Conservation (phyloP, 2,329 filamentous ascomycete species). For the Gnomoniopsis sp. region DNA sequence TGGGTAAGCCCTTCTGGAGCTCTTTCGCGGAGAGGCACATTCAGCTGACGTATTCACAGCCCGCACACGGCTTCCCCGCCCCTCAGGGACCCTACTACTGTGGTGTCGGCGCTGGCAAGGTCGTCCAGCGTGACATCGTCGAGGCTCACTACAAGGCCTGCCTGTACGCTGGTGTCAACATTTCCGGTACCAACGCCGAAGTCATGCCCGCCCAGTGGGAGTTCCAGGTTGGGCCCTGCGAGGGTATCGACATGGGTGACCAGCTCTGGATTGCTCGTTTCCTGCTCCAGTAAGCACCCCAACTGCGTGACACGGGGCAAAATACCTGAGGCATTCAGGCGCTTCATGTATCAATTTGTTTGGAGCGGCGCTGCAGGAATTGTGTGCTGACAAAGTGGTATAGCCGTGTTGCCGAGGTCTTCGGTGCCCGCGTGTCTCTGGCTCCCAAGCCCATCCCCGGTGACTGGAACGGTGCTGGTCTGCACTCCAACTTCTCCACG, state of each 20-base stretch:
- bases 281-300: conserved; percentile 59
- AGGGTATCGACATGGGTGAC: conserved; percentile 84
- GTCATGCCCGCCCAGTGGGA: conserved; percentile 98
- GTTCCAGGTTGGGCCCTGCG: conserved; percentile 91
- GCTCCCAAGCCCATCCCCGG: conserved; percentile 73
- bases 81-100: conserved; percentile 97
- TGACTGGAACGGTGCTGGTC: conserved; percentile 93
- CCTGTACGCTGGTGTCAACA: conserved; percentile 85
- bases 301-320: not conserved
- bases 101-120: conserved; percentile 94
- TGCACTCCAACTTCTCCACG: conserved; percentile 92
- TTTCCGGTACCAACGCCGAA: conserved; percentile 98
- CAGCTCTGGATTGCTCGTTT: conserved; percentile 93
- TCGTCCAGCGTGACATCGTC: conserved; percentile 96
- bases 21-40: not conserved
- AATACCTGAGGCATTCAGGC: not conserved
- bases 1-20: conserved; percentile 45
- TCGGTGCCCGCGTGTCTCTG: conserved; percentile 92
- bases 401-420: conserved; percentile 80
- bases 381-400: not conserved
- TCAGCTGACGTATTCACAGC: conserved; percentile 27
- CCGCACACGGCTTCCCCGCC: conserved; percentile 80
- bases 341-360: conserved; percentile 40
- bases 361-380: conserved; percentile 59
- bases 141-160: conserved; percentile 87